phyloP scores from a whole-genome alignment of 805 yeast genomes.

The Komagataella ulmi region DNA sequence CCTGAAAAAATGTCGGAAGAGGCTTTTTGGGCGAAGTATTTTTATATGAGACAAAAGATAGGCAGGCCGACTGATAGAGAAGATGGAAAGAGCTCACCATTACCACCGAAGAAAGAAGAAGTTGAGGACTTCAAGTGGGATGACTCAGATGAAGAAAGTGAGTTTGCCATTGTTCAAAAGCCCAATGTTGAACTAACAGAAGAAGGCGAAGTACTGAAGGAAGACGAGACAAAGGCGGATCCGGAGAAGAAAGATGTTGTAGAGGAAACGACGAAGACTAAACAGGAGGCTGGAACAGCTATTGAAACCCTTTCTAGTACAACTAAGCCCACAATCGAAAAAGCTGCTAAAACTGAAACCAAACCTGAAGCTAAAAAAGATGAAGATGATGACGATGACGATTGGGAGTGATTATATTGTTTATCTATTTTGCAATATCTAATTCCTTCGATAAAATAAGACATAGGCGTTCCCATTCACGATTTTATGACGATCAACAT shows the following conservation, averaged over 20 bases:
- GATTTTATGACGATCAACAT: constrained; percentile 36
- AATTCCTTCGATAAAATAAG: constrained; percentile 50
- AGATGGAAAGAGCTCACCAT: constrained; percentile 37
- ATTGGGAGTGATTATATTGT: constrained; percentile 33
- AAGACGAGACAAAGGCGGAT: constrained; percentile 2
- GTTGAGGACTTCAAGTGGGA: constrained; percentile 41
- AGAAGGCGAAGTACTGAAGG: constrained; percentile 1
- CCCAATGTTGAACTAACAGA: constrained; percentile 5
- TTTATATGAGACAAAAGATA: constrained; percentile 36
- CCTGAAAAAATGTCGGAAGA: constrained; percentile 47
- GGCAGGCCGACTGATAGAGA: constrained; percentile 37
- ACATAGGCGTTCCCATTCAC: constrained; percentile 73
- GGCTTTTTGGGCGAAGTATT: constrained; percentile 68
- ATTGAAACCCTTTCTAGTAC: background rate
- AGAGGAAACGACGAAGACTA: background rate
- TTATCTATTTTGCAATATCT: background rate
- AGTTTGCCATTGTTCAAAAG: constrained; percentile 8
- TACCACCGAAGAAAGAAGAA: constrained; percentile 26
- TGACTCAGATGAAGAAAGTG: constrained; percentile 34
- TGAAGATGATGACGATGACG: constrained; percentile 26
- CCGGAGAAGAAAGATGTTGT: constrained; percentile 2
- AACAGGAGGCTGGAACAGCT: background rate
- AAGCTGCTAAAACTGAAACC: background rate
- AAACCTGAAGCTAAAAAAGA: constrained; percentile 1
- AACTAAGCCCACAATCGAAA: background rate